Evolutionary conservation across 2,329 filamentous ascomycete species (phyloP).

Genomic region (Nannizziopsis barbatae): DNA sequence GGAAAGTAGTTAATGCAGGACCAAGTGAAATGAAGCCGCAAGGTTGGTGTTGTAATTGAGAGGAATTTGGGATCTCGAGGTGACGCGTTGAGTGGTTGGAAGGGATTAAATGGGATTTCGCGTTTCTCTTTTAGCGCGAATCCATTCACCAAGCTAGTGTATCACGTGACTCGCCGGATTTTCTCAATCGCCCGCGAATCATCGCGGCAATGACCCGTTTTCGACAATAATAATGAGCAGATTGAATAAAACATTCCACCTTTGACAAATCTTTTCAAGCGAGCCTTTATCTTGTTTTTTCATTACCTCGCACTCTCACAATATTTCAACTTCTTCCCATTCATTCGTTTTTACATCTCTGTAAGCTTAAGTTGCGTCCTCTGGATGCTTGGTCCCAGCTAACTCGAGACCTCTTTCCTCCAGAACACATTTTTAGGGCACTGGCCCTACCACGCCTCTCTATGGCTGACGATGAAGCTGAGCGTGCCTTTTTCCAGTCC

Average conservation of each 20-base stretch:
- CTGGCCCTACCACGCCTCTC: constrained; percentile 11
- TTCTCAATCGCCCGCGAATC: background rate
- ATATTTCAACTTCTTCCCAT: background rate
- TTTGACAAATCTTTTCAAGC: background rate
- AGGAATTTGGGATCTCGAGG: background rate
- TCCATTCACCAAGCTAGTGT: too few relatives aligned
- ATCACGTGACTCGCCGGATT: constrained; percentile 5
- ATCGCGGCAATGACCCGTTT: background rate
- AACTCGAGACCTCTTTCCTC: background rate
- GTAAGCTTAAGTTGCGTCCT: background rate
- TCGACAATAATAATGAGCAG: background rate
- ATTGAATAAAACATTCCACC: background rate
- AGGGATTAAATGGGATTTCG: constrained; percentile 3
- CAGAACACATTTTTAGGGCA: background rate
- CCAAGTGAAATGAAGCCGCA: background rate
- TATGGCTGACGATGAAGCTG: constrained; percentile 46
- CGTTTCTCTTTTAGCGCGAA: constrained; percentile 4
- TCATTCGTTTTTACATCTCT: background rate
- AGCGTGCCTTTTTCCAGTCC: constrained; percentile 43
- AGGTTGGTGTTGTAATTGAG: too few relatives aligned
- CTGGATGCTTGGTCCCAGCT: constrained; percentile 3
- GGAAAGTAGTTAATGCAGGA: background rate
- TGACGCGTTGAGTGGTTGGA: background rate
- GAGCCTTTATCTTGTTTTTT: background rate
- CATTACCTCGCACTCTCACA: background rate